Percentiles rank a stretch among this genome's conserved stretches.
Evolutionary conservation across 805 yeast species (phyloP).

Genomic region (Suhomyces sp.): DNA sequence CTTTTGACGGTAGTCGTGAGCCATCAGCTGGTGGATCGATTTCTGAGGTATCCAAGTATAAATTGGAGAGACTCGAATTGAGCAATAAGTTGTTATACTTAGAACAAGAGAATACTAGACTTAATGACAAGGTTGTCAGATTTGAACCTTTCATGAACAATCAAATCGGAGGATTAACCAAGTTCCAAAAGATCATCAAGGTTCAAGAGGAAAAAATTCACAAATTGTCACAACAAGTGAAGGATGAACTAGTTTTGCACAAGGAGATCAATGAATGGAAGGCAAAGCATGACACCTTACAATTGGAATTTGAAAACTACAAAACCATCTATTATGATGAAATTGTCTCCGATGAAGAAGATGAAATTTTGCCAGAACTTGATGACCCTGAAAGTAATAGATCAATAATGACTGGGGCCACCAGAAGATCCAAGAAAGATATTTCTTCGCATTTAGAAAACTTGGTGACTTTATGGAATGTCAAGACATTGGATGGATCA

Average conservation of each 20-base stretch:
- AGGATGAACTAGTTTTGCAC: slow-evolving; percentile 43
- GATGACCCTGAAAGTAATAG: slow-evolving; percentile 16
- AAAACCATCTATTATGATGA: slow-evolving; percentile 35
- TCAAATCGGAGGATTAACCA: slow-evolving; percentile 51
- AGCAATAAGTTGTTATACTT: slow-evolving; percentile 45
- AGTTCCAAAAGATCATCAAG: slow-evolving; percentile 54
- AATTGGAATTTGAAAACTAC: slow-evolving; percentile 43
- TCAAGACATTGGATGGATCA: slow-evolving; percentile 11
- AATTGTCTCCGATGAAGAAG: slow-evolving; percentile 30
- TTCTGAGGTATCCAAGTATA: slow-evolving; percentile 37
- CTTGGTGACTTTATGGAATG: slow-evolving; percentile 36
- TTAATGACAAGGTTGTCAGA: slow-evolving; percentile 42
- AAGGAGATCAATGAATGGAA: slow-evolving; percentile 50
- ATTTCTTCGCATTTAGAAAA: slow-evolving; percentile 36
- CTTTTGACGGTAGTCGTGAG: too few relatives aligned
- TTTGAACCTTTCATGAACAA: slow-evolving; percentile 54
- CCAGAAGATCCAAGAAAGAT: slow-evolving; percentile 26
- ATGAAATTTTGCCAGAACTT: slow-evolving; percentile 10
- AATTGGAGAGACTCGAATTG: slow-evolving; percentile 44
- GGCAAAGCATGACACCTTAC: slow-evolving; percentile 43
- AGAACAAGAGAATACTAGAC: slow-evolving; percentile 43
- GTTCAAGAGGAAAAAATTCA: slow-evolving; percentile 50
- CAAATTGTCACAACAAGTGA: slow-evolving; percentile 39
- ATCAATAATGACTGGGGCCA: slow-evolving; percentile 22
- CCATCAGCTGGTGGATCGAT: slow-evolving; percentile 1